Evolutionary conservation across 148 eudicot species (phyloP).

Genomic region (Vaccinium macrocarpon): DNA sequence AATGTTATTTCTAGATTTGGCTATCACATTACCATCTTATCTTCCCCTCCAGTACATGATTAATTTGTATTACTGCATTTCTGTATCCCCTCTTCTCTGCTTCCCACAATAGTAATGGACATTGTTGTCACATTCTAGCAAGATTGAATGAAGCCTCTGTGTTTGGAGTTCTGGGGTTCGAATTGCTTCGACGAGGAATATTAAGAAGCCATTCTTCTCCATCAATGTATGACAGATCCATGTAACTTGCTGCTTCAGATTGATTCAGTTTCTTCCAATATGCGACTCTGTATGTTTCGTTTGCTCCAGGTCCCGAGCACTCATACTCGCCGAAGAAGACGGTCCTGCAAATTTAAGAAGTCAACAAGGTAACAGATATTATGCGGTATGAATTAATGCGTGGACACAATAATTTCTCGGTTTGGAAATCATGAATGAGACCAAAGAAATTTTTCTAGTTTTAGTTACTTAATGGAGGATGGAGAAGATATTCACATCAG

Average conservation of each 20-base stretch:
- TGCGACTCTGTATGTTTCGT: conserved; percentile 42
- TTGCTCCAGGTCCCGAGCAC: conserved; percentile 70
- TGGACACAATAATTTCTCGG: not conserved
- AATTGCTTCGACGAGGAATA: conserved; percentile 10
- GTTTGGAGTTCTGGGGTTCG: not conserved
- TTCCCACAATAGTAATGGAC: not conserved
- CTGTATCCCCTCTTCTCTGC: not conserved
- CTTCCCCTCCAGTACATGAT: not conserved
- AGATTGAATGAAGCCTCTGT: not conserved
- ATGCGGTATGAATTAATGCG: not conserved
- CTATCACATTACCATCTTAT: not conserved
- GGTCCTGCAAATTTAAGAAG: conserved; percentile 39
- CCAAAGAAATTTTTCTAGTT: too few relatives aligned
- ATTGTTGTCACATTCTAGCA: not conserved
- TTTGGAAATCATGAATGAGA: too few relatives aligned
- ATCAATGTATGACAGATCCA: conserved; percentile 54
- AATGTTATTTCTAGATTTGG: not conserved
- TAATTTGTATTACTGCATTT: not conserved
- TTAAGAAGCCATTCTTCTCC: conserved; percentile 74
- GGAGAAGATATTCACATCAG: not conserved
- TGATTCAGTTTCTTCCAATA: conserved; percentile 57
- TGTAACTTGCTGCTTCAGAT: conserved; percentile 53
- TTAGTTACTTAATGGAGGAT: not conserved
- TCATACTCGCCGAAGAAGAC: conserved; percentile 69
- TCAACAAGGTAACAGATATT: not conserved